phyloP scores from a whole-genome alignment of 2,329 filamentous ascomycete species.

The Lecanoromycetidae sp. region DNA sequence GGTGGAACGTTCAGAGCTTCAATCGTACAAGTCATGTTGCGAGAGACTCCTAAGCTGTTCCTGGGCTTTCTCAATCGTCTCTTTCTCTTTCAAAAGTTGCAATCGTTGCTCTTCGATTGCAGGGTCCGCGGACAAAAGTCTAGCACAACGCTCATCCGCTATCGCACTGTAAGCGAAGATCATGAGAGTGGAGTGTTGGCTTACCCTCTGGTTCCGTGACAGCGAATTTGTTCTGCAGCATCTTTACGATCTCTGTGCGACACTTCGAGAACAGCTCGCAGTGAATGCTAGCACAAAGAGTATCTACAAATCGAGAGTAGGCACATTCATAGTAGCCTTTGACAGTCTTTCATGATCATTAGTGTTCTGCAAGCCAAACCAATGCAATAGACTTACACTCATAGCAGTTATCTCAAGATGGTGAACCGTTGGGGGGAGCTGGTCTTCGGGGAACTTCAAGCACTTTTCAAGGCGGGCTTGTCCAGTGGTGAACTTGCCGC shows the following conservation, averaged over 20 bases:
- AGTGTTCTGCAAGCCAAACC: neutral
- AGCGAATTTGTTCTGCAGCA: slow-evolving; percentile 11
- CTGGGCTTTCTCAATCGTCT: slow-evolving; percentile 14
- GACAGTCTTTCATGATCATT: slow-evolving; percentile 8
- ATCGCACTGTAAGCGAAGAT: neutral
- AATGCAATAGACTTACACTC: slow-evolving; percentile 25
- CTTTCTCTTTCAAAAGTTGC: slow-evolving; percentile 14
- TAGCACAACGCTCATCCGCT: slow-evolving; percentile 14
- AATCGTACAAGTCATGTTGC: too few species aligned
- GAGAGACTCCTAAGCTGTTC: slow-evolving; percentile 11
- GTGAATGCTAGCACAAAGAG: slow-evolving; percentile 12
- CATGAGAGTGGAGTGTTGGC: neutral
- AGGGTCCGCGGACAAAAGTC: slow-evolving; percentile 15
- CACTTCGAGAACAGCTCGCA: slow-evolving; percentile 15
- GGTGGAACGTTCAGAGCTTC: too few species aligned
- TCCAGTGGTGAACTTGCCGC: slow-evolving; percentile 4
- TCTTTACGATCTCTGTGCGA: slow-evolving; percentile 4
- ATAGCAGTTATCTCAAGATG: slow-evolving; percentile 31
- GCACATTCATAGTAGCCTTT: slow-evolving; percentile 18
- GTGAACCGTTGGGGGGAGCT: slow-evolving; percentile 27
- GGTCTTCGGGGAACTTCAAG: slow-evolving; percentile 20
- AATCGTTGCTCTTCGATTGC: slow-evolving; percentile 7
- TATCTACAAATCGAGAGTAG: slow-evolving; percentile 15
- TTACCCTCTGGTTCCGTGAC: slow-evolving; percentile 13
- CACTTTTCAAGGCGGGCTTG: slow-evolving; percentile 19